These are phyloP conservation scores for Cajanus cajan DNA, from an alignment of 306 rosid genomes.

Conservation along the genomic window DNA sequence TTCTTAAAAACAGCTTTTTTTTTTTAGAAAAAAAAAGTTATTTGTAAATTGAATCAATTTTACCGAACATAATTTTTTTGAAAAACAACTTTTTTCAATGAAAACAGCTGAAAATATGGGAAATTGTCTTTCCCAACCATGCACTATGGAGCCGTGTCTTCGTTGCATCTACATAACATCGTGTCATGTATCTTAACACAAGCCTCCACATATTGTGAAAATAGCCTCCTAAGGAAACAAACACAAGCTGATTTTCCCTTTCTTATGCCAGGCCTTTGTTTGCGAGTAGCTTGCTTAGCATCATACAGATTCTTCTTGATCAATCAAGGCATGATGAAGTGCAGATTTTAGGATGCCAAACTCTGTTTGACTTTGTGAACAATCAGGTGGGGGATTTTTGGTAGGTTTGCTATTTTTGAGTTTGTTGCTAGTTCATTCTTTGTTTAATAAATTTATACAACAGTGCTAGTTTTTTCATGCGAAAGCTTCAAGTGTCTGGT, in stretches of 20 bases:
- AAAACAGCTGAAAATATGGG: too few relatives aligned
- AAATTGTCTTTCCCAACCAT: too few relatives aligned
- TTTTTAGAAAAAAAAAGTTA: too few relatives aligned
- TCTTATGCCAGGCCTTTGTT: constrained; percentile 61
- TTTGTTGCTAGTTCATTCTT: constrained; percentile 3
- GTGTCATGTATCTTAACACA: background rate
- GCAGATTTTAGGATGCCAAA: constrained; percentile 64
- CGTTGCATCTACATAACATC: background rate
- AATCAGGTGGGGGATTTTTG: constrained; percentile 60
- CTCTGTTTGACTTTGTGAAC: constrained; percentile 66
- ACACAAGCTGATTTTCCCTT: background rate
- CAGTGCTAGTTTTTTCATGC: background rate
- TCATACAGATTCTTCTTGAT: constrained; percentile 69
- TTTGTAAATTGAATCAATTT: too few relatives aligned
- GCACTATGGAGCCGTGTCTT: constrained; percentile 9
- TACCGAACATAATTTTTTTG: too few relatives aligned
- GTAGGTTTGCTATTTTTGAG: constrained; percentile 28
- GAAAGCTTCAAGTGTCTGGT: background rate
- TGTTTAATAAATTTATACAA: background rate
- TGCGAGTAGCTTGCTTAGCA: constrained; percentile 69
- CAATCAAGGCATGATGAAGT: constrained; percentile 64
- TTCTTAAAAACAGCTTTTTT: too few relatives aligned
- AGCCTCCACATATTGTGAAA: background rate
- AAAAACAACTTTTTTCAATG: too few relatives aligned
- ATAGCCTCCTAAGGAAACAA: background rate